Base-by-base conservation (phyloP, 129 eudicot species). In the Flaveria trinervia region DNA sequence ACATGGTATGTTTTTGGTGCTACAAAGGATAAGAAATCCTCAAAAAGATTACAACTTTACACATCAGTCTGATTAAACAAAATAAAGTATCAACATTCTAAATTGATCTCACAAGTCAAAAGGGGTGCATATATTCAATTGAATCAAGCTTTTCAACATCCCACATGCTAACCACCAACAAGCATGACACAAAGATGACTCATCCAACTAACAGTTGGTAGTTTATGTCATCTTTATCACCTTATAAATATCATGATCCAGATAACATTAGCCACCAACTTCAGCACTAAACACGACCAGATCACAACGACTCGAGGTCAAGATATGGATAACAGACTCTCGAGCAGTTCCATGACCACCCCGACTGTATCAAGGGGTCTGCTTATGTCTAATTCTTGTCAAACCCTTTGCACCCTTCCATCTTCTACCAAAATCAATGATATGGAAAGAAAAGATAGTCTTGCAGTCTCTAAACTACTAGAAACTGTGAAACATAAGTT, bases 401-500 rank as follows among this genome's bases (percentile, higher is more conserved):
- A 80, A 26, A 25, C 79, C 61, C 41, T 56, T 51, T 49, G 20
- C 65, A 62, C 65, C 60, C 70, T 45, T 69, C 48, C 70, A 25
- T 66, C 60, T 22, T 77, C 76, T 59, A 18, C 77, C 43, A 59
- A 46, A n/a, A 70, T 14, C 13, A 60, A 46, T 30, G 65, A 23
- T 39, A 70, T 64, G 30, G 64, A 79, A 44, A 44, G 55, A 78
- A 68, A n/a, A 75, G 41, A 22, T 17, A 75, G 52, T 30, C 33
- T 72, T 48, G 54, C 72, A 18, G 46, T 76, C 78, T 49, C 50
- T 49, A 82, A 65, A 74, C 57, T 82, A 64, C 59, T 73, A 23
- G 79, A 77, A 74, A 81, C 65, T 16, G 26, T 84, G 80, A 87
- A 62, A 74, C 69, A 80, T 12, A 87, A 79, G 65, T 69, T 87